Evolutionary conservation across 495 filamentous ascomycete genomes (phyloP).

Genomic region (Rostrohypoxylon terebratum): DNA sequence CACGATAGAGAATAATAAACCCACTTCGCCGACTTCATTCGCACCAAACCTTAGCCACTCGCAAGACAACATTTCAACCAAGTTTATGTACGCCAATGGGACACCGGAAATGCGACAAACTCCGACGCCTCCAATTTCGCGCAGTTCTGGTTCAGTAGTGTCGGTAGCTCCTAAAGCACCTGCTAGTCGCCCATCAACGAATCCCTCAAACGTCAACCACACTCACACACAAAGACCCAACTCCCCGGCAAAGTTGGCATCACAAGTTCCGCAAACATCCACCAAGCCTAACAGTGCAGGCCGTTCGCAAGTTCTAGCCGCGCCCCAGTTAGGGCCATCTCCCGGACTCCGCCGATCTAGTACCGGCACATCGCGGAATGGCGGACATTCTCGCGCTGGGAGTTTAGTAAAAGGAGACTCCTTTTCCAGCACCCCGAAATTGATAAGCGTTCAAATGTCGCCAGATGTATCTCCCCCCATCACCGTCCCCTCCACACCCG

Average conservation of each 20-base stretch:
- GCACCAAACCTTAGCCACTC: slow-evolving; percentile 50
- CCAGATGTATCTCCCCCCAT: slow-evolving; percentile 37
- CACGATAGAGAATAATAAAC: slow-evolving; percentile 45
- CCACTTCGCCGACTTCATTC: slow-evolving; percentile 45
- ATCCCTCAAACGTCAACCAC: slow-evolving; percentile 39
- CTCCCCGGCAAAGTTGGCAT: slow-evolving; percentile 58
- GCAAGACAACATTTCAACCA: slow-evolving; percentile 55
- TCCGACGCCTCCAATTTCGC: slow-evolving; percentile 47
- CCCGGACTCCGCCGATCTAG: slow-evolving; percentile 40
- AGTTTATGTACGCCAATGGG: slow-evolving; percentile 85
- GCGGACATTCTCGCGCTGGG: slow-evolving; percentile 48
- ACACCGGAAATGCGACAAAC: slow-evolving; percentile 56
- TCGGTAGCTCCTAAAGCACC: slow-evolving; percentile 56
- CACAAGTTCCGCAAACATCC: slow-evolving; percentile 43
- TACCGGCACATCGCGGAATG: slow-evolving; percentile 33
- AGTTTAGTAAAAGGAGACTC: slow-evolving; percentile 45
- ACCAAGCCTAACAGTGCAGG: slow-evolving; percentile 25
- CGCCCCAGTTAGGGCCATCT: slow-evolving; percentile 44
- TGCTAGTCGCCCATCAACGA: slow-evolving; percentile 43
- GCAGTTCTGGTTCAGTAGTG: slow-evolving; percentile 55
- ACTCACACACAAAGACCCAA: slow-evolving; percentile 51
- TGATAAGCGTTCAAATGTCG: slow-evolving; percentile 31
- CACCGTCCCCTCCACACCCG: slow-evolving; percentile 44
- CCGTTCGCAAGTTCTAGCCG: slow-evolving; percentile 28
- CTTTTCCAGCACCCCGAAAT: slow-evolving; percentile 17